Conservation (phyloP, 2,329 filamentous ascomycete species). For the Calonectria pseudoturangicola region DNA sequence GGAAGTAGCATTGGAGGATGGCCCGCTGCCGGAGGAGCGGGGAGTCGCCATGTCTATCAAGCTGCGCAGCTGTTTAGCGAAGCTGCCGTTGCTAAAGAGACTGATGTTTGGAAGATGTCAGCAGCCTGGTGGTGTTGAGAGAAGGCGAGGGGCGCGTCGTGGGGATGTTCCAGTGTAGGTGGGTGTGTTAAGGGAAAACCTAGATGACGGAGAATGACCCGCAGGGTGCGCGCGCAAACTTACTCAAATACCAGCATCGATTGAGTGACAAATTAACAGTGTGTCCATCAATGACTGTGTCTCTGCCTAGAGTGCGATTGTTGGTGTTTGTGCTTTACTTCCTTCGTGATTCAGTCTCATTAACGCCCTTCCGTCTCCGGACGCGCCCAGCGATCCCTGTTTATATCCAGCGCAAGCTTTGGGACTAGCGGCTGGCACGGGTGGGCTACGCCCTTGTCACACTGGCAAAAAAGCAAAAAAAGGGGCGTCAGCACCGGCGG, state of each 20-base stretch:
- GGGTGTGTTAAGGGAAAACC: slow-evolving; percentile 28
- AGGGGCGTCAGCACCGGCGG: slow-evolving; percentile 40
- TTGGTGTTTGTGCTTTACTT: slow-evolving; percentile 38
- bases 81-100: slow-evolving; percentile 53
- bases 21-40: slow-evolving; percentile 41
- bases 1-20: slow-evolving; percentile 41
- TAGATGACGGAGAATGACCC: neutral
- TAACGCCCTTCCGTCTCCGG: slow-evolving; percentile 42
- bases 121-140: slow-evolving; percentile 33
- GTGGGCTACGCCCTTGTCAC: slow-evolving; percentile 49
- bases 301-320: slow-evolving; percentile 30
- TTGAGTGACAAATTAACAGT: slow-evolving; percentile 37
- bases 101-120: slow-evolving; percentile 45
- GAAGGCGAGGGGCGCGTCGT: slow-evolving; percentile 28
- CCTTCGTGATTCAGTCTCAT: slow-evolving; percentile 43
- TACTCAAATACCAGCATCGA: slow-evolving; percentile 57
- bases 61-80: slow-evolving; percentile 56
- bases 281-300: slow-evolving; percentile 26
- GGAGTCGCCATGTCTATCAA: slow-evolving; percentile 56
- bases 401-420: slow-evolving; percentile 52
- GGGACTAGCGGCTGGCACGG: slow-evolving; percentile 53
- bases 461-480: slow-evolving; percentile 45
- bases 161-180: slow-evolving; percentile 11
- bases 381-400: slow-evolving; percentile 54
- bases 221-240: slow-evolving; percentile 38